Evolutionary conservation across 345 rosid genomes (phyloP).

Genomic region (Aquilaria malaccensis): DNA sequence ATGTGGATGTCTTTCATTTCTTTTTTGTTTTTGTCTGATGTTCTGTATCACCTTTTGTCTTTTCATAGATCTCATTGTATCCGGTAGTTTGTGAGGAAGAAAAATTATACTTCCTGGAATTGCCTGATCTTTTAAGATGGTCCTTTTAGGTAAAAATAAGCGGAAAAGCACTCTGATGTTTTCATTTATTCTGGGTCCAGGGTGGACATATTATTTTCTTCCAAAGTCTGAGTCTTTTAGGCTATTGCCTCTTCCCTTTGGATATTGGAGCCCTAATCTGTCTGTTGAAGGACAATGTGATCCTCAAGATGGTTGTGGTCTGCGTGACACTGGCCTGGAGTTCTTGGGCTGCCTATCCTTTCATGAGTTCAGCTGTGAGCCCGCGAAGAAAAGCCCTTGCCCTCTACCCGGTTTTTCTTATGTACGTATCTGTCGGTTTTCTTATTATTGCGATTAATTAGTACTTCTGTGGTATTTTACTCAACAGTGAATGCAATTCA

Average conservation of each 20-base stretch:
- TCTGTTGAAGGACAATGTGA: conserved; percentile 52
- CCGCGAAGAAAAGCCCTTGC: conserved; percentile 69
- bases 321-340: conserved; percentile 71
- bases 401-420: conserved; percentile 85
- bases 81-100: too few relatives aligned
- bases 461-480: too few relatives aligned
- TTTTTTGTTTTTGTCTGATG: background rate
- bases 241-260: conserved; percentile 66
- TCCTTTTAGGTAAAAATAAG: too few relatives aligned
- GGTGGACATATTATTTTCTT: conserved; percentile 78
- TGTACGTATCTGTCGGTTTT: conserved; percentile 95
- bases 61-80: background rate
- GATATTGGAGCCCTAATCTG: conserved; percentile 62
- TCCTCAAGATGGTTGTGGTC: conserved; percentile 51
- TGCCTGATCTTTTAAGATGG: too few relatives aligned
- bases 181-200: conserved; percentile 23
- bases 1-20: background rate
- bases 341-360: conserved; percentile 79
- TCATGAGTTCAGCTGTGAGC: conserved; percentile 74
- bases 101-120: too few relatives aligned
- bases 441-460: conserved; percentile 79
- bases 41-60: background rate
- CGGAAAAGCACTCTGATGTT: conserved; percentile 1
- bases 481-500: too few relatives aligned
- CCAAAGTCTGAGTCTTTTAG: conserved; percentile 61